phyloP scores from a whole-genome alignment of 179 eudicot species.

The Monotropa hypopitys region DNA sequence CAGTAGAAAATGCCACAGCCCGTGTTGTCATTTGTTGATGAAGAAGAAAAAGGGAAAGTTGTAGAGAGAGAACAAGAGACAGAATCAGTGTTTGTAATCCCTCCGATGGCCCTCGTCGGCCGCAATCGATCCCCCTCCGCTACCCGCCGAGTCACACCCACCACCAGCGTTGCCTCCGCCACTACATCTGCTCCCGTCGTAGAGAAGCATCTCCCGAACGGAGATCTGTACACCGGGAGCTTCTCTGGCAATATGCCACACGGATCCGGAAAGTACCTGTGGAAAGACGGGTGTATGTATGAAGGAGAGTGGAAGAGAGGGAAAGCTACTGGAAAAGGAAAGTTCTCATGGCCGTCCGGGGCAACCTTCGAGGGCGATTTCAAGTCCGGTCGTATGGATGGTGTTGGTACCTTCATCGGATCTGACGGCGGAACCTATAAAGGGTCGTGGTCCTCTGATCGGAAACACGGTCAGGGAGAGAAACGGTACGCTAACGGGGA shows the following conservation, averaged over 20 bases:
- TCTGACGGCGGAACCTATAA: slow-evolving; percentile 62
- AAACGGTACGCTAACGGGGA: slow-evolving; percentile 79
- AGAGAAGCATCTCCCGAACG: slow-evolving; percentile 66
- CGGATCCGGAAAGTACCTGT: slow-evolving; percentile 70
- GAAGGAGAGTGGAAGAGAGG: slow-evolving; percentile 82
- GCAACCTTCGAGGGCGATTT: slow-evolving; percentile 82
- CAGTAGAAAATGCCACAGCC: slow-evolving; percentile 24
- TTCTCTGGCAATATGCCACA: slow-evolving; percentile 54
- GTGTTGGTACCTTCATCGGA: slow-evolving; percentile 58
- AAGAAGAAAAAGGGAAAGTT: not conserved
- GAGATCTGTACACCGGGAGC: slow-evolving; percentile 82
- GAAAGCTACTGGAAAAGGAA: slow-evolving; percentile 64
- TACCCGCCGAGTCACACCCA: not conserved
- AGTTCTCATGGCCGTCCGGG: slow-evolving; percentile 84
- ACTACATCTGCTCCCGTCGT: not conserved
- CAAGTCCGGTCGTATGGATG: slow-evolving; percentile 84
- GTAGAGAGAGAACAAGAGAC: not conserved
- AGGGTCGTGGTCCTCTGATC: slow-evolving; percentile 53
- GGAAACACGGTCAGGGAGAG: slow-evolving; percentile 56
- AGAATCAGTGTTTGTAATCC: not conserved
- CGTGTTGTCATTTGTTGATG: not conserved
- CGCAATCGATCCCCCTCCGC: not conserved
- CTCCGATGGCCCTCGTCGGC: not conserved
- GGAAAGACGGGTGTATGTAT: slow-evolving; percentile 86
- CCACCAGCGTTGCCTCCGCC: not conserved